A percentile compares a stretch with the other conserved stretches of the same genome.
Conservation (phyloP, 163 green algal genomes). For the Scenedesmus sp. region DNA sequence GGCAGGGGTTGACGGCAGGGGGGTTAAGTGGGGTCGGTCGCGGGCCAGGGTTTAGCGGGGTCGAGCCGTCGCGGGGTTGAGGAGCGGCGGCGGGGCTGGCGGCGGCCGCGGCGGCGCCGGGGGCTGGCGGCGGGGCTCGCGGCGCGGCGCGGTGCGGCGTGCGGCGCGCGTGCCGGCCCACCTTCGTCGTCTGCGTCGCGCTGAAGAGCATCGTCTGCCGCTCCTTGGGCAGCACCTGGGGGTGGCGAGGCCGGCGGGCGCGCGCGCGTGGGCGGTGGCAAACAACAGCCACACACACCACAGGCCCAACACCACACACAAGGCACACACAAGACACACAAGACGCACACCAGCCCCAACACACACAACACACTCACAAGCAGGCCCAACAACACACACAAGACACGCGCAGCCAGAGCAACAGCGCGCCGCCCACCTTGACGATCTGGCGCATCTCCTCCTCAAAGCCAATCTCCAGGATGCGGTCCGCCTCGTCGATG, state of each 20-base stretch:
- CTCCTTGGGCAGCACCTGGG: slow-evolving; percentile 94
- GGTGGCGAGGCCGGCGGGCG: too few relatives aligned
- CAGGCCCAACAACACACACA: neutral
- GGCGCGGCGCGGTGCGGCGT: neutral
- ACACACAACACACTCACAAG: neutral
- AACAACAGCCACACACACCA: too few relatives aligned
- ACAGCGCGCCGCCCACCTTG: too few relatives aligned
- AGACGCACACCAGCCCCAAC: neutral
- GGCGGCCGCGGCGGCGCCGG: too few relatives aligned
- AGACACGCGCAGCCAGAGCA: neutral
- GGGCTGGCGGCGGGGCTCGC: too few relatives aligned
- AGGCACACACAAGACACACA: neutral
- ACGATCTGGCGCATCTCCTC: slow-evolving; percentile 96
- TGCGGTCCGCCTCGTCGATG: slow-evolving; percentile 98
- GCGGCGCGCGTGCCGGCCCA: slow-evolving; percentile 31
- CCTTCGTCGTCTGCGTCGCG: slow-evolving; percentile 97
- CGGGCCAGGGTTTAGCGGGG: too few relatives aligned
- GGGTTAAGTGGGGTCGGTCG: neutral
- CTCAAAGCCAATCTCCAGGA: slow-evolving; percentile 99
- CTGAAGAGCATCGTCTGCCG: slow-evolving; percentile 98
- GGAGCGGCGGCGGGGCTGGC: neutral
- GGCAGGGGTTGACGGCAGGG: neutral
- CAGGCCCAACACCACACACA: too few relatives aligned
- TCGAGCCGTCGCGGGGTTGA: too few relatives aligned
- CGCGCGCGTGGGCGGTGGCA: too few relatives aligned